Evolutionary conservation across 2,329 filamentous ascomycete genomes (phyloP).

Genomic region (Trichoderma guizhouense): DNA sequence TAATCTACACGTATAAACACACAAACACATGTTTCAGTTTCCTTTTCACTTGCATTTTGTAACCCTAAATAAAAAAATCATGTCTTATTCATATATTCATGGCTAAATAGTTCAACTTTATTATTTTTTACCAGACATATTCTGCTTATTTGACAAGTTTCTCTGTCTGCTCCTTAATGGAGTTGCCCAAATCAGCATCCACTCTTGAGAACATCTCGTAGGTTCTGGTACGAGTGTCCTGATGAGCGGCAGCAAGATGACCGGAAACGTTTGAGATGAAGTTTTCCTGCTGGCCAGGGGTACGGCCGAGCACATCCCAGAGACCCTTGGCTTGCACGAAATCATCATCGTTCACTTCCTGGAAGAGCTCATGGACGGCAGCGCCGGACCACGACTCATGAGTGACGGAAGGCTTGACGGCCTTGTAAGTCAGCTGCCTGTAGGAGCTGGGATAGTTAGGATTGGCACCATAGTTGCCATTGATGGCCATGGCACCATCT

Average conservation of each 20-base stretch:
- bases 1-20: not conserved
- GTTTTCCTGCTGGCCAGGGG: constrained; percentile 57
- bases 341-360: constrained; percentile 46
- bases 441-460: constrained; percentile 56
- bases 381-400: constrained; percentile 49
- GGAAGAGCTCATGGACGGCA: constrained; percentile 43
- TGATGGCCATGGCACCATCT: constrained; percentile 68
- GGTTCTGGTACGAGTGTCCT: constrained; percentile 53
- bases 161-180: constrained; percentile 54
- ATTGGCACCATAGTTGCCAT: constrained; percentile 60
- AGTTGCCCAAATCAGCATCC: constrained; percentile 49
- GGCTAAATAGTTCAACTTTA: not conserved
- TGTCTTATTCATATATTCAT: not conserved
- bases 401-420: constrained; percentile 38
- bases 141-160: constrained; percentile 31
- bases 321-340: constrained; percentile 48
- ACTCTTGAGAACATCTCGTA: constrained; percentile 60
- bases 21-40: not conserved
- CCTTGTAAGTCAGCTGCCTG: constrained; percentile 42
- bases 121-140: not conserved
- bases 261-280: constrained; percentile 58
- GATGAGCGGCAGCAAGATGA: constrained; percentile 52
- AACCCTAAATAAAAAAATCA: not conserved
- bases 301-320: constrained; percentile 47
- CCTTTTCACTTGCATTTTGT: not conserved